Evolutionary conservation across 2,329 filamentous ascomycete species (phyloP).

Genomic region (Cercospora sp.): DNA sequence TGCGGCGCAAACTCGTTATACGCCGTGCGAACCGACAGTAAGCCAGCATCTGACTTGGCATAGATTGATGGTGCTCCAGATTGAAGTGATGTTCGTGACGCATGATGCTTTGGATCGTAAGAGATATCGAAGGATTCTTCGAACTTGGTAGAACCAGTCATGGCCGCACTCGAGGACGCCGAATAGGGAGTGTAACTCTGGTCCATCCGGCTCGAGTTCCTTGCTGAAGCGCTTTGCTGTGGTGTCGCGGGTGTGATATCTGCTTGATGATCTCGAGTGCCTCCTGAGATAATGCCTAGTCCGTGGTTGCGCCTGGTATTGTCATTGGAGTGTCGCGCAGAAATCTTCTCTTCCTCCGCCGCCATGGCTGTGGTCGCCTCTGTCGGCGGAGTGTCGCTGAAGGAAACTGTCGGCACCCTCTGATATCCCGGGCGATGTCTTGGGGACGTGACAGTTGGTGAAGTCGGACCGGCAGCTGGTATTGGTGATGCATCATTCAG

Average conservation of each 20-base stretch:
- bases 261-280: neutral
- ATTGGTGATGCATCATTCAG: constrained; percentile 21
- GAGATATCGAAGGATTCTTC: constrained; percentile 22
- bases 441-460: constrained; percentile 14
- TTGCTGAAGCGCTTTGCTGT: constrained; percentile 21
- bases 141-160: constrained; percentile 31
- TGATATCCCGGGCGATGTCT: constrained; percentile 41
- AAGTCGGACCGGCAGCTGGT: constrained; percentile 2
- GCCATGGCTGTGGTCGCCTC: constrained; percentile 31
- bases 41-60: constrained; percentile 31
- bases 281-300: constrained; percentile 38
- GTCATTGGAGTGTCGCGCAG: constrained; percentile 6
- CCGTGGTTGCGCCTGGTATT: constrained; percentile 30
- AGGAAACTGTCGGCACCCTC: constrained; percentile 40
- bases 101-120: constrained; percentile 20
- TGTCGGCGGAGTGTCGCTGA: constrained; percentile 33
- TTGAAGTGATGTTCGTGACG: constrained; percentile 28
- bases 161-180: constrained; percentile 28
- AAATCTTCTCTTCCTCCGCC: constrained; percentile 36
- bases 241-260: constrained; percentile 17
- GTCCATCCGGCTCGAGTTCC: constrained; percentile 18
- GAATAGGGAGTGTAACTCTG: constrained; percentile 24
- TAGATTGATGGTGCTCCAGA: constrained; percentile 29
- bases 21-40: constrained; percentile 26
- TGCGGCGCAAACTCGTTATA: constrained; percentile 32